Base-by-base conservation (phyloP, 2,329 filamentous ascomycete species). In the Annulohypoxylon truncatum region DNA sequence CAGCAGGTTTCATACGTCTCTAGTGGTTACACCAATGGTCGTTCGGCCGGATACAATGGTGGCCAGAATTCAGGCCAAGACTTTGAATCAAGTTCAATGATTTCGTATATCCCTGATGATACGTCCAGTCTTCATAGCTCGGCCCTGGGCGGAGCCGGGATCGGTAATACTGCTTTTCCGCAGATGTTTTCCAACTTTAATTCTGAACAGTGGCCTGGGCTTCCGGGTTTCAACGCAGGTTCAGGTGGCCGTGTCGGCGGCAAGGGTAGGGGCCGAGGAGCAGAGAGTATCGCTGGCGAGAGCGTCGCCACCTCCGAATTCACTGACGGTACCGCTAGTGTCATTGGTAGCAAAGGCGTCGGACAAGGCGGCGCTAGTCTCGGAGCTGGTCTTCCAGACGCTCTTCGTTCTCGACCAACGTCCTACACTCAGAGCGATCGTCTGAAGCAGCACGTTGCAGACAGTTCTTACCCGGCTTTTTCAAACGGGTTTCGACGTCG, bases 101-200 rank as follows among this genome's bases (percentile, higher is more conserved):
- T 97, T 73, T 96, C 95, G 13, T 98, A 97, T 78, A 97, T 99
- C 66, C 93, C 95, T 1, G 96, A 99, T 74, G 96, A 99, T 78
- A 94, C 97, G 40, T 98, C 95, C 7, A 97, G 94, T 1, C 92
- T 99, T 47, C 95, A 98, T 79, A 94, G 94, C 50, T 97, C 94
- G 46, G 90, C 94, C 0, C 88, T 98, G 54, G 94, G 94, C 58
- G 94, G 94, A 35, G 92, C 92, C 33, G 91, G 90, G n/a, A 84
- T 96, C 28, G 85, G 78, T 8, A 81, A 90, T 56, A 90, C 90
- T 50, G 92, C 93, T 22, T 98, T 95, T 77, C 96, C 96, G 13
- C 92, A 92, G 15, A 97, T 97, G 91, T 99, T 99, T 80, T 94
- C 93, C 61, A 92, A 91, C 78, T 98, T 99, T 81, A 90, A 92